Percentiles rank a stretch among this genome's conserved stretches.
Conservation (phyloP, 139 green algal genomes). For the Chlorella vulgaris region DNA sequence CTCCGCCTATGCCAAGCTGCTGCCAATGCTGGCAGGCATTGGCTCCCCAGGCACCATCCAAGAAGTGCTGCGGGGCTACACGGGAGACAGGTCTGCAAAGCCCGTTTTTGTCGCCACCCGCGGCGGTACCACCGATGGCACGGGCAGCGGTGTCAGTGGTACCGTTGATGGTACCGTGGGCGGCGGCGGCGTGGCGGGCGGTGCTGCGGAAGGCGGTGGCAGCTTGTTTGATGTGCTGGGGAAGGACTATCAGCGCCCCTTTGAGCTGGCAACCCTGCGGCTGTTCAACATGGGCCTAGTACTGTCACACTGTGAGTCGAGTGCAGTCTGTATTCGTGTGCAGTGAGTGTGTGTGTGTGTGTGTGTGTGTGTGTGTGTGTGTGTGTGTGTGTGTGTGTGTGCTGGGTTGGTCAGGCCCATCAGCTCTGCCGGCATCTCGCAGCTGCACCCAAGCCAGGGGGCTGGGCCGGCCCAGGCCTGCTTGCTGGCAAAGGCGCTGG, state of each 20-base stretch:
- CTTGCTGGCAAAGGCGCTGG: no score
- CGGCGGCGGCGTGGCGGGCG: neutral
- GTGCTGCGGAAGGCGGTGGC: no score
- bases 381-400: no score
- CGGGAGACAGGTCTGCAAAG: slow-evolving; percentile 66
- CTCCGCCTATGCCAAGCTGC: slow-evolving; percentile 74
- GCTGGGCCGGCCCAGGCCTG: no score
- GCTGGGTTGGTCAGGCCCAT: no score
- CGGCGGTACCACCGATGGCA: no score
- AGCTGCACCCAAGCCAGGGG: no score
- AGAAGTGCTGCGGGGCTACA: slow-evolving; percentile 80
- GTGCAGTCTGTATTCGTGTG: neutral
- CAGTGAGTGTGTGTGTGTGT: neutral
- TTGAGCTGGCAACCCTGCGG: slow-evolving; percentile 85
- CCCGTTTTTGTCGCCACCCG: slow-evolving; percentile 62
- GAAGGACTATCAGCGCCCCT: slow-evolving; percentile 74
- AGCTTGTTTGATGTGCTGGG: slow-evolving; percentile 81
- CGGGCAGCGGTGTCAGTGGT: no score
- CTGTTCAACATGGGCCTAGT: slow-evolving; percentile 85
- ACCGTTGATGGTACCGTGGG: no score
- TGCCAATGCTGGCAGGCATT: slow-evolving; percentile 82
- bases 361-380: no score
- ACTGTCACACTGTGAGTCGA: slow-evolving; percentile 67
- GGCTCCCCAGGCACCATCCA: slow-evolving; percentile 78
- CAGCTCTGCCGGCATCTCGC: no score